Conservation (phyloP, 208 protist species). For the Leishmania gerbilli region DNA sequence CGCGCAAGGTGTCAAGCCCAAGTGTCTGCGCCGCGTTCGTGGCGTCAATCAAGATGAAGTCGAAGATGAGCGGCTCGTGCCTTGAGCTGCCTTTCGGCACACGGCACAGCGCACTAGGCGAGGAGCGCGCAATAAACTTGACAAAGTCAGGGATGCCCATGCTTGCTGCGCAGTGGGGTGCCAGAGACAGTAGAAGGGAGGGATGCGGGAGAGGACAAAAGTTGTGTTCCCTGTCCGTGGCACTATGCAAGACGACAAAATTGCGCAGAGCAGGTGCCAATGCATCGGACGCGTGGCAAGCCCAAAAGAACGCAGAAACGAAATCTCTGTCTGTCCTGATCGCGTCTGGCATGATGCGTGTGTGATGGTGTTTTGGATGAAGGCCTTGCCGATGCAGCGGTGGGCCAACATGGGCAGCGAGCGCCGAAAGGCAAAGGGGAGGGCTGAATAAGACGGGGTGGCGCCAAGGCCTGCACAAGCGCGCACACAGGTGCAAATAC, state of each 20-base stretch:
- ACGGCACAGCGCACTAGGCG: conserved; percentile 63
- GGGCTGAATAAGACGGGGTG: neutral
- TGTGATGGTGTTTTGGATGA: neutral
- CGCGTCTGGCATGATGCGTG: neutral
- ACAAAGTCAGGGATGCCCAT: conserved; percentile 89
- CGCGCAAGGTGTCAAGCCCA: conserved; percentile 52
- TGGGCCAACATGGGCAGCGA: neutral
- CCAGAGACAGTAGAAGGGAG: neutral
- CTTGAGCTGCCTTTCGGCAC: conserved; percentile 38
- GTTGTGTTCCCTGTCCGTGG: neutral
- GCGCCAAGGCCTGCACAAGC: neutral
- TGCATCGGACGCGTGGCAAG: neutral
- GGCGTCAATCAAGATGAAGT: conserved; percentile 87
- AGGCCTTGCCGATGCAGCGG: neutral
- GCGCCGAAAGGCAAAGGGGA: neutral
- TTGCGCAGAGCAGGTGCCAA: neutral
- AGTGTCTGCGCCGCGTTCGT: conserved; percentile 83
- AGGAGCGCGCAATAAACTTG: conserved; percentile 73
- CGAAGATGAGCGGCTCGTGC: conserved; percentile 45
- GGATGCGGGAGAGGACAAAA: neutral
- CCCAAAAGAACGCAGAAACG: too few species aligned
- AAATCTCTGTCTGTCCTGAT: neutral
- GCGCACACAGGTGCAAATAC: neutral
- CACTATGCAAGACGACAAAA: neutral
- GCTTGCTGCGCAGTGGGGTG: neutral